A percentile compares a stretch with the other conserved stretches of the same genome.
Evolutionary conservation across 164 flowering plant species (phyloP).

Genomic region (Magnolia kwangsiensis): DNA sequence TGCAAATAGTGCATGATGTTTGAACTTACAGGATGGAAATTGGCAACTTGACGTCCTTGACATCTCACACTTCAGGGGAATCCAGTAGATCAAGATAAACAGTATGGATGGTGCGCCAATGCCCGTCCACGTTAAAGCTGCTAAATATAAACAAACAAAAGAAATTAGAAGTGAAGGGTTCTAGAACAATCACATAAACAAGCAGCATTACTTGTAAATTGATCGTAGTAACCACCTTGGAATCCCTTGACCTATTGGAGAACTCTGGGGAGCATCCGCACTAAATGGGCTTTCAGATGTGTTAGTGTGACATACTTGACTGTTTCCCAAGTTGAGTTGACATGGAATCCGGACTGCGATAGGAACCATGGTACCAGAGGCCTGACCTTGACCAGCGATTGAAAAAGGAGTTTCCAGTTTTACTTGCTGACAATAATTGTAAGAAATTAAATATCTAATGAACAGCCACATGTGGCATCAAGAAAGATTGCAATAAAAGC

Average conservation of each 20-base stretch:
- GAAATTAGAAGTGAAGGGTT: background rate
- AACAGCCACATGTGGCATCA: background rate
- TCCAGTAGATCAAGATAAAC: conserved; percentile 44
- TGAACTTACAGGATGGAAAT: conserved; percentile 32
- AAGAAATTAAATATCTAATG: background rate
- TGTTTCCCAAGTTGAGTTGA: conserved; percentile 10
- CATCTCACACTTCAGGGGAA: conserved; percentile 37
- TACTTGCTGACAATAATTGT: conserved; percentile 11
- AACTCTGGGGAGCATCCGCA: conserved; percentile 22
- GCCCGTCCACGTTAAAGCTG: conserved; percentile 38
- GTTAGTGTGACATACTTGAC: conserved; percentile 18
- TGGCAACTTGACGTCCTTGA: conserved; percentile 20
- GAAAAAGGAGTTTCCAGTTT: conserved; percentile 13
- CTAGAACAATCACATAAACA: background rate
- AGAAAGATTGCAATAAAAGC: background rate
- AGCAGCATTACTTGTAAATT: background rate
- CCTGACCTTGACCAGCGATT: conserved; percentile 18
- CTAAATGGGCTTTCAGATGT: conserved; percentile 25
- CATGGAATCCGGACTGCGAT: conserved; percentile 26
- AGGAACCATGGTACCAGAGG: conserved; percentile 8
- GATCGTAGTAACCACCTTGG: conserved; percentile 23
- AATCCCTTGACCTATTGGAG: conserved; percentile 25
- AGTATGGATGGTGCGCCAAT: conserved; percentile 57
- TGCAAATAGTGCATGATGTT: background rate
- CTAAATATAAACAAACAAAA: conserved; percentile 15